Base-by-base conservation (phyloP, 768 basidiomycete species). In the Asterophora lycoperdoides region DNA sequence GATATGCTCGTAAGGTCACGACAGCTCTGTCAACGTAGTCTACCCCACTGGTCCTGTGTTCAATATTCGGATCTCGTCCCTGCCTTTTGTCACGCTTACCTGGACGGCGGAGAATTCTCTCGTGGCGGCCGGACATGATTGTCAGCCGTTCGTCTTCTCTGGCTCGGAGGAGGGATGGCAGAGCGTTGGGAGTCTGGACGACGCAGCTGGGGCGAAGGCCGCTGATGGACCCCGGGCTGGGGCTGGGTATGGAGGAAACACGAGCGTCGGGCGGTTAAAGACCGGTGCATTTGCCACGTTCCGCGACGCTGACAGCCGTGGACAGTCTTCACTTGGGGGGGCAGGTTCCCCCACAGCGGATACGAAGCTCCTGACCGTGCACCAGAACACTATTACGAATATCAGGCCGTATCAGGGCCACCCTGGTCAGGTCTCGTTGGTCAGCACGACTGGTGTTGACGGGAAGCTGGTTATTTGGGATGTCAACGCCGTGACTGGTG, bases 321-420 rank as follows among this genome's bases (percentile, higher is more conserved):
- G 79, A 15, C 76, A 78, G 52, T 68, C 68, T 29, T 57, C 56
- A 39, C 56, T 60, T 19, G 48, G 64, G 26, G 66, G 67, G 8
- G 49, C 60, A 17, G 61, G 56, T 7, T 55, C 63, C 8, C 43
- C 58, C n/a, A 56, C 56, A 17, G 63, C 66, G 4, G 83, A 87
- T 60, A 89, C 88, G 3, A 90, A 94, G 63, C 69, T 95, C 44
- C 70, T 79, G 60, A 98, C 96, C 11, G 78, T 96, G 42, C 96
- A 98, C 64, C 96, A 98, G 77, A 99, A 99, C 72, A 96, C 94
- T 32, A 96, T 99, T 68, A 97, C 93, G n/a, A 85, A 77, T 56
- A 76, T 98, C 34, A 73, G 93, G 48, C 72, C 89, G 20, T 96
- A 89, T 60, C 85, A 85, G 53, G 72, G 69, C 1, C 55, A 60